phyloP scores from a whole-genome alignment of 2,329 filamentous ascomycete genomes.

The Trichoderma sp. region DNA sequence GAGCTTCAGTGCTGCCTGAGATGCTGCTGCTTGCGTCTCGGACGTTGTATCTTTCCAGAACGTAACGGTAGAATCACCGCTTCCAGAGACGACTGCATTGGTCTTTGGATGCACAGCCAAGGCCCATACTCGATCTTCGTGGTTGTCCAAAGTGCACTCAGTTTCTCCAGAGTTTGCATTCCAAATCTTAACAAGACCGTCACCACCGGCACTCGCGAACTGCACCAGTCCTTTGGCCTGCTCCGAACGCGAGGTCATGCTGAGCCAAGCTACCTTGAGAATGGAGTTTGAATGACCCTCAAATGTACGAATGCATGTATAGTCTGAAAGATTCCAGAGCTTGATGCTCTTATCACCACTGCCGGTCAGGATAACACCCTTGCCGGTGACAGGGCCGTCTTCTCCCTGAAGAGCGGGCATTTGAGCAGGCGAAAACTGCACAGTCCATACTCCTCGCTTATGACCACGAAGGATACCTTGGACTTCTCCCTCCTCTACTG shows the following conservation, averaged over 20 bases:
- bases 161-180: constrained; percentile 82
- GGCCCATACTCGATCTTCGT: constrained; percentile 94
- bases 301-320: constrained; percentile 88
- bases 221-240: constrained; percentile 63
- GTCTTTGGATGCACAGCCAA: constrained; percentile 69
- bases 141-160: constrained; percentile 91
- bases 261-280: constrained; percentile 88
- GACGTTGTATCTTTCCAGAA: constrained; percentile 95
- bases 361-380: constrained; percentile 83
- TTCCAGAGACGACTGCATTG: constrained; percentile 82
- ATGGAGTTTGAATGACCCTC: constrained; percentile 97
- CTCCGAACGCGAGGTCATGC: constrained; percentile 50
- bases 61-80: constrained; percentile 87
- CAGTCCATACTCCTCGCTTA: constrained; percentile 92
- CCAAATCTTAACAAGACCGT: constrained; percentile 97
- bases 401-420: constrained; percentile 74
- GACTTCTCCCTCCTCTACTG: constrained; percentile 82
- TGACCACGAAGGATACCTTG: constrained; percentile 91
- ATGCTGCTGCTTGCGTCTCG: constrained; percentile 73
- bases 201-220: constrained; percentile 85
- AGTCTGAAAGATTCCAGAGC: constrained; percentile 90
- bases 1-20: constrained; percentile 72
- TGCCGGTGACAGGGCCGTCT: constrained; percentile 70
- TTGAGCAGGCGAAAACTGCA: constrained; percentile 80
- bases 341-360: constrained; percentile 96